phyloP scores from a whole-genome alignment of 2,329 filamentous ascomycete species.

The Microthyrium microscopicum region DNA sequence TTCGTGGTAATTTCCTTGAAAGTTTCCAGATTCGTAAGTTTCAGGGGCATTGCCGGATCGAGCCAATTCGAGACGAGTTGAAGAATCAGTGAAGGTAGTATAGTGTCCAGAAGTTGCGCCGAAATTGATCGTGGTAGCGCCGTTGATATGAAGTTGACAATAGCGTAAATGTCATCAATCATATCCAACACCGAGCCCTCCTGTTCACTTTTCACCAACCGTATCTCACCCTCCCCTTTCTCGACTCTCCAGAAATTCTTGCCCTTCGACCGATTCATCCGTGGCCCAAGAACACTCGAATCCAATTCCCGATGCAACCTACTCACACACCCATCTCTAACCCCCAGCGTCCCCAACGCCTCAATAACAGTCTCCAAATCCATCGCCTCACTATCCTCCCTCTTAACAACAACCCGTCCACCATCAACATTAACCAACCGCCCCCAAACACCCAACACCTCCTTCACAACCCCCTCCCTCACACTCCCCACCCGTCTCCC shows the following conservation, averaged over 20 bases:
- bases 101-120: constrained; percentile 43
- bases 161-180: constrained; percentile 16
- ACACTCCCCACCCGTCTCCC: constrained; percentile 48
- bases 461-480: constrained; percentile 47
- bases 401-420: constrained; percentile 33
- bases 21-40: constrained; percentile 49
- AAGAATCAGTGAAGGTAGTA: constrained; percentile 53
- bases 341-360: constrained; percentile 19
- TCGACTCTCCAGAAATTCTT: constrained; percentile 16
- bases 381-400: constrained; percentile 12
- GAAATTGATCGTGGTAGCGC: constrained; percentile 32
- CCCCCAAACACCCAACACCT: constrained; percentile 55
- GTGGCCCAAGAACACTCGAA: constrained; percentile 41
- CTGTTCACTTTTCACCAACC: constrained; percentile 16
- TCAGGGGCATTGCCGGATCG: constrained; percentile 56
- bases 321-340: constrained; percentile 33
- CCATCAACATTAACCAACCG: constrained; percentile 47
- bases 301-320: constrained; percentile 49
- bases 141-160: constrained; percentile 34
- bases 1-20: constrained; percentile 57
- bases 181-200: constrained; percentile 15
- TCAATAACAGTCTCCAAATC: constrained; percentile 19
- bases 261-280: constrained; percentile 29
- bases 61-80: constrained; percentile 61
- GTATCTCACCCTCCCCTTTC: constrained; percentile 20